phyloP scores from a whole-genome alignment of 495 filamentous ascomycete species.

The Xylaria acuta region DNA sequence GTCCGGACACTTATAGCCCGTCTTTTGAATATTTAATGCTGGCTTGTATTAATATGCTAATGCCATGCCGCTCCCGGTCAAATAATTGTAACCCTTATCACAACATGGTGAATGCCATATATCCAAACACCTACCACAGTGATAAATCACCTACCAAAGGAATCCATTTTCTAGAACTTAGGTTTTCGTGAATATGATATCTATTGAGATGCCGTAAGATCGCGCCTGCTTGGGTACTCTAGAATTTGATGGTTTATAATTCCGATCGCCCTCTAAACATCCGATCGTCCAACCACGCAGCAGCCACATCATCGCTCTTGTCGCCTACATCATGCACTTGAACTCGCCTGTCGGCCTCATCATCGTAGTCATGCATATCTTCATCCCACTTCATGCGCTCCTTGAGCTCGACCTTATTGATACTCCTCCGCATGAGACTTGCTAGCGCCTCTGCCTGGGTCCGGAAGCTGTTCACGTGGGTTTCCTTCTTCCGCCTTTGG shows the following conservation, averaged over 20 bases:
- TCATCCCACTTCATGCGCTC: constrained; percentile 37
- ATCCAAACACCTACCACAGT: too few relatives aligned
- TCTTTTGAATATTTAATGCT: neutral
- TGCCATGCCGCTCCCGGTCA: too few relatives aligned
- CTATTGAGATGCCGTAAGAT: neutral
- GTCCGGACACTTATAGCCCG: too few relatives aligned
- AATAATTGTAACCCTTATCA: too few relatives aligned
- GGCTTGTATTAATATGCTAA: neutral
- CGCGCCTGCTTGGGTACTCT: neutral
- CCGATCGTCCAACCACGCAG: constrained; percentile 33
- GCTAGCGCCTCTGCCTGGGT: constrained; percentile 47
- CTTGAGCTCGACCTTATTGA: constrained; percentile 44
- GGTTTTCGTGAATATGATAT: neutral
- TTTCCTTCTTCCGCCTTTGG: constrained; percentile 22
- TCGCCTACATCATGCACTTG: constrained; percentile 30
- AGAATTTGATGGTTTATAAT: neutral
- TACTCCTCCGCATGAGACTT: constrained; percentile 44
- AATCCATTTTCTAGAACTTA: neutral
- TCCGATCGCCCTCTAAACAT: neutral
- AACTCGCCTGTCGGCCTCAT: constrained; percentile 30
- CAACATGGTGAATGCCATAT: too few relatives aligned
- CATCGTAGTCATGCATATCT: constrained; percentile 29
- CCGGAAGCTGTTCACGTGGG: constrained; percentile 39
- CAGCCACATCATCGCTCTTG: constrained; percentile 27
- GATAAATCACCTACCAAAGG: neutral